Evolutionary conservation across 495 filamentous ascomycete genomes (phyloP), one percentile per base, ranked within the genome.

Genomic region (Melanomma pulvis-pyrius): DNA sequence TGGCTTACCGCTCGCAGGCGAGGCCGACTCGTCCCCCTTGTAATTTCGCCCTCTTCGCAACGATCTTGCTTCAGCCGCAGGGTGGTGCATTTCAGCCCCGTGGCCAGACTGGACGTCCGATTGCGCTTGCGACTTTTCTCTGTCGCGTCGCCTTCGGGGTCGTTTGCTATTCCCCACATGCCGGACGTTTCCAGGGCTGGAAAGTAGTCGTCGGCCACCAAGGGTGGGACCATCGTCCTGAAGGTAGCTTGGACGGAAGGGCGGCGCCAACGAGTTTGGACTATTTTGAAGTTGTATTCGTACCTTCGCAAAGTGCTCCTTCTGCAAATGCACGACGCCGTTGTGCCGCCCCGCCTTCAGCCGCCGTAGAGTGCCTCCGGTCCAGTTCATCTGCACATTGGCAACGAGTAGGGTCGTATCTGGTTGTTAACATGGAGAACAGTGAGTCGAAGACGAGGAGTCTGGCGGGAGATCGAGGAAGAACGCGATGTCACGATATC

Each of bases 311-410:
- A 74, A 75, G 54, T 71, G 63, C 49, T 68, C 41, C 57, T 70
- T 73, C 63, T 75, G 73, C 15, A 50, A 44, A 13, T 61, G 44
- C 12, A 53, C 26, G n/a, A 65, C 51, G 11, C 66, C 64, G 3
- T 65, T 62, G 49, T 56, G 44, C 7, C 36, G 47, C 21, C 56
- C 49, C 34, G 62, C 66, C 21, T 57, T 63, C 26, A 65, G 63
- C 26, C 71, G 63, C 24, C 65, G 73, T 17, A 74, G 59, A 4
- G 49, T 72, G 15, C 73, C 71, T 9, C 73, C 71, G 17, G 67
- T 74, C 73, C 69, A 73, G 41, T 73, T 73, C 73, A 75, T 73
- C 19, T 73, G 51, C 13, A n/a, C 2, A 44, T 6, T n/a, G 39
- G 17, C 3, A 44, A n/a, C 3, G n/a, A n/a, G 39, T 7, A 15